Base-by-base conservation (phyloP, 192 early-diverging fungal genomes). In the Borealophlyctis nickersoniae region DNA sequence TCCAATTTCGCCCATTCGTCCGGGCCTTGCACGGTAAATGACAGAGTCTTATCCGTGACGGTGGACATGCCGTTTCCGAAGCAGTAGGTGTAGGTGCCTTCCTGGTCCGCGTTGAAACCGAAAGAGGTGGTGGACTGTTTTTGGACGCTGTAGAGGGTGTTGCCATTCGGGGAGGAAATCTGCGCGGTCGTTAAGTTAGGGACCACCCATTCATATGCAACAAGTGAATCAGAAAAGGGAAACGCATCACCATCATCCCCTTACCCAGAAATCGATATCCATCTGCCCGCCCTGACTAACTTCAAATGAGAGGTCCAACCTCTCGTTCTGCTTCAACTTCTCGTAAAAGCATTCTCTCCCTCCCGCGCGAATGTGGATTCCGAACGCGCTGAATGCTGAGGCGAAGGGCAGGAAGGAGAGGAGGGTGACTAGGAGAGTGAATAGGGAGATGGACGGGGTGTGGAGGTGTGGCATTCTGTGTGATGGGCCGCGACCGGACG, bases 61-160 rank as follows among this genome's bases (percentile, higher is more conserved):
- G 80, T 71, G n/a, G 81, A 84, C 73, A 86, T 81, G 31, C 75
- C 67, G 73, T 92, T 92, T 65, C 81, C 86, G 73, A 92, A 92
- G 74, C 91, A 92, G 71, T 86, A 89, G 13, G 73, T 77, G 62
- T 90, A 80, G 60, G 76, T 73, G 52, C 91, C 91, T 24, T 73
- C 71, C 4, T 49, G 24, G 26, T 74, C 70, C 22, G 88, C 84
- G 19, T 64, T 62, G 56, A 69, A 77, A 13, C 70, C 73, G 54
- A 66, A 73, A 0, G 67, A 59, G 57, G 52, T 50, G 30, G 32
- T 64, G 35, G 65, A 53, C 51, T 73, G n/a, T 5, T 26, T 36
- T 31, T 51, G 29, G 13, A 69, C 60, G 24, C 29, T 52, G 63
- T 72, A 58, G 9, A 82, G 52, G 9, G 54, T 50, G 13, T 48